Evolutionary conservation across 768 basidiomycete genomes (phyloP).

Genomic region (Boletus rufocinnamomeus): DNA sequence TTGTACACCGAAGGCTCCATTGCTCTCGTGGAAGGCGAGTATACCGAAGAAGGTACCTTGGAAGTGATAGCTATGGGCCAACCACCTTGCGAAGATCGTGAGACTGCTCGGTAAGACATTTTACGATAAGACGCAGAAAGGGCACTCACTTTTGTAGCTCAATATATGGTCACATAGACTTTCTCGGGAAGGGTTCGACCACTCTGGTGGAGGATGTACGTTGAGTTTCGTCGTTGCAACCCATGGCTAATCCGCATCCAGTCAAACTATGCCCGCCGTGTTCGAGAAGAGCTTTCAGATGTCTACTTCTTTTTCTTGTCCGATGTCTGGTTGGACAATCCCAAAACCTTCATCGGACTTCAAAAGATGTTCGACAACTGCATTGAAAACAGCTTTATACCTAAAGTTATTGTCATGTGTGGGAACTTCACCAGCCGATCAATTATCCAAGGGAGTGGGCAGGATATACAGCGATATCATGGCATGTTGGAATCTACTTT

Average conservation of each 20-base stretch:
- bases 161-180: slow-evolving; percentile 95
- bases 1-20: slow-evolving; percentile 96
- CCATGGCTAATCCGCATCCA: slow-evolving; percentile 30
- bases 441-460: slow-evolving; percentile 73
- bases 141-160: slow-evolving; percentile 51
- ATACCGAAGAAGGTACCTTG: slow-evolving; percentile 87
- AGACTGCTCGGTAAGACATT: slow-evolving; percentile 67
- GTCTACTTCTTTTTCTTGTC: slow-evolving; percentile 92
- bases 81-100: slow-evolving; percentile 92
- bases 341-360: slow-evolving; percentile 76
- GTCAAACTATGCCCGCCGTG: slow-evolving; percentile 61
- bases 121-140: neutral
- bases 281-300: slow-evolving; percentile 70
- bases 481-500: slow-evolving; percentile 45
- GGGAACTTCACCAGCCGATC: slow-evolving; percentile 92
- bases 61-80: slow-evolving; percentile 94
- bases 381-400: slow-evolving; percentile 83
- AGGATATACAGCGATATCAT: slow-evolving; percentile 82
- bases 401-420: slow-evolving; percentile 87
- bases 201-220: slow-evolving; percentile 89
- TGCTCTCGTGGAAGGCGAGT: slow-evolving; percentile 94
- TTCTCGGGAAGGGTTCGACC: slow-evolving; percentile 92
- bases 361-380: slow-evolving; percentile 88
- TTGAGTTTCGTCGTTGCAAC: slow-evolving; percentile 3
- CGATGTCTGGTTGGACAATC: slow-evolving; percentile 94